Base-by-base conservation (phyloP, 1,284 basidiomycete species). In the Boletellus deceptivus region DNA sequence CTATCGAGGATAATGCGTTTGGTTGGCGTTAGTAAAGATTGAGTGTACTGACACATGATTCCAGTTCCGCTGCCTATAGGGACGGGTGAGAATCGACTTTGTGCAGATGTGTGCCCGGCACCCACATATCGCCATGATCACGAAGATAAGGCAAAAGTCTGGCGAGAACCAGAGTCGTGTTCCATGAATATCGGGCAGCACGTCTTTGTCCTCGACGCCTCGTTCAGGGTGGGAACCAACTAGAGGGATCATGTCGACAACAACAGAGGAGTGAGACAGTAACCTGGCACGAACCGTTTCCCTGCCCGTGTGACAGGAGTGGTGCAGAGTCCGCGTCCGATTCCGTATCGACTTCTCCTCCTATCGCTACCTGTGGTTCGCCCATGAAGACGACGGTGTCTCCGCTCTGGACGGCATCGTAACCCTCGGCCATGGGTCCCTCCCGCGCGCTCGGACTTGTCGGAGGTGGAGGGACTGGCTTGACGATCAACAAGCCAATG, bases 1-100 rank as follows among this genome's bases (percentile, higher is more conserved):
- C 88, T 91, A 57, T 14, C 27, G 6, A 31, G 43, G 29, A 46
- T 20, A 20, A 39, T 49, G 11, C 50, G 43, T 27, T 8, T 1
- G 1, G 18, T 20, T 3, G 10, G 3, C 3, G 9, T 17, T 10
- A 6, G 24, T 6, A 10, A 14, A 40, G 24, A 22, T 34, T 24
- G 20, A 27, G 38, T 34, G 8, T 13, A 71, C 84, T 53, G 65
- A 90, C 87, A 95, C 85, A 94, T 91, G 29, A 98, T 60, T 0
- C 94, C 93, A 2, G 89, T 92, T 13, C 94, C 94, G 54, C 85
- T 86, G 53, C 96, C 90, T 91, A 53, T 46, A 40, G 44, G 10
- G 33, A 5, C 39, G 44, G 14, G 22, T 53, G 18, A 51, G 46
- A 37, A 0, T 46, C 7, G 38, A 43, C 29, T 50, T 13, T 5